Evolutionary conservation across 2,329 filamentous ascomycete species (phyloP), one percentile per base, ranked within the genome.

Genomic region (Xylariaceae sp.): DNA sequence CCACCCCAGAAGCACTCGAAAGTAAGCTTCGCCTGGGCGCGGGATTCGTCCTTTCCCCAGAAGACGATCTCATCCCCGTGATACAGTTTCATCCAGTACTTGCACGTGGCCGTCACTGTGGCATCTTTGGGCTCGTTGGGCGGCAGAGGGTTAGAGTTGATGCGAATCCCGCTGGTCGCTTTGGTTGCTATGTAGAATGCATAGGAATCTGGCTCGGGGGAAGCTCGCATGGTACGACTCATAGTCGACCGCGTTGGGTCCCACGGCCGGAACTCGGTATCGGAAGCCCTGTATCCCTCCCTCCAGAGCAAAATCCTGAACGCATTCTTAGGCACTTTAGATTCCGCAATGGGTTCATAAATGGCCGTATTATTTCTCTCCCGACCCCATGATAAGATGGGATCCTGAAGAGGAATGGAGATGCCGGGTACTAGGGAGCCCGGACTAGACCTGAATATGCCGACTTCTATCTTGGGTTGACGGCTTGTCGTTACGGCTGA

Each of bases 171-270:
- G 26, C 77, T 76, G 6, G 84, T 86, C 3, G 89, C 87, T 63
- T 91, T 90, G 3, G 90, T 95, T 1, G 87, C 86, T 47, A 96
- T 84, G 66, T 83, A 86, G 57, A 91, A 87, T 3, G 82, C 79
- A 62, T 85, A 85, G 1, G 85, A 74, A 12, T 81, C 79, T 1
- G 77, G 70, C 41, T 63, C 63, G 18, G 63, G 64, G 12, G 62
- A 65, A 36, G 61, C 57, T 21, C 64, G 63, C 51, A 63, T 69
- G 55, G 53, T 34, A 10, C 32, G 32, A 34, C 13, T 34, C 10
- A 15, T 34, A 3, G 32, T 12, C 32, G 13, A 62, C 71, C 45
- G 74, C 67, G 52, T 71, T 74, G 77, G 84, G 53, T 79, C 76
- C 65, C 80, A 81, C 48, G 79, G 79, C 34, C 75, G 74, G 48